Evolutionary conservation across 1,284 basidiomycete genomes (phyloP), one percentile per base, ranked within the genome.

Genomic region (Volvariella volvacea): DNA sequence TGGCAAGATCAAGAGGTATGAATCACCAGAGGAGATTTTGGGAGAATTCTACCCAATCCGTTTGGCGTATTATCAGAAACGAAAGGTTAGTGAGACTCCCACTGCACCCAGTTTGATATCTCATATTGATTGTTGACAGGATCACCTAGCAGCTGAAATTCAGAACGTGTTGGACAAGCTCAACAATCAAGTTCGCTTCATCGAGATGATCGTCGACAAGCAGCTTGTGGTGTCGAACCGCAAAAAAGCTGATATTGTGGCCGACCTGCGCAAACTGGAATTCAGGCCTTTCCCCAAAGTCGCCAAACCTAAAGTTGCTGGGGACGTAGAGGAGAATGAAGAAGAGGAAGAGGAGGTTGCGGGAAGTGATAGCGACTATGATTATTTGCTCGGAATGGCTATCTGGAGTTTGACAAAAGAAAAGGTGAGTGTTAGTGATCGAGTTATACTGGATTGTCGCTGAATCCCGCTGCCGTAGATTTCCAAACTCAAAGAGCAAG

Each of bases 391-490:
- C 48, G 83, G 88, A 21, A 99, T 99, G 95, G 71, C 90, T 3
- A 94, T 99, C 61, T 94, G 83, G 73, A 97, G 85, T 66, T 71
- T 99, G 68, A 99, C 96, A 1, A 83, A 78, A 54, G 95, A 99
- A 67, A 95, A 88, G 81, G 92, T 88, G 47, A 16, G 73, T 57
- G 37, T 2, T 22, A 19, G 3, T 16, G 16, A 25, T 19, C 19
- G 21, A 31, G 37, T 47, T 32, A 47, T 32, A 45, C 41, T 10
- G 30, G 25, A 19, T 10, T 39, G 6, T 6, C 6, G 6, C 25
- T 28, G 6, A 28, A 6, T 12, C 38, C 21, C 38, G 42, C 44
- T 32, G 42, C 40, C 16, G 44, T 49, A 93, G 86, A 93, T 98
- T 50, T 87, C 88, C 47, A 92, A 81, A 68, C 77, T 99, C 4